These are phyloP conservation scores for Salvia hispanica DNA, from an alignment of 257 asterid genomes.

Conservation along the genomic window DNA sequence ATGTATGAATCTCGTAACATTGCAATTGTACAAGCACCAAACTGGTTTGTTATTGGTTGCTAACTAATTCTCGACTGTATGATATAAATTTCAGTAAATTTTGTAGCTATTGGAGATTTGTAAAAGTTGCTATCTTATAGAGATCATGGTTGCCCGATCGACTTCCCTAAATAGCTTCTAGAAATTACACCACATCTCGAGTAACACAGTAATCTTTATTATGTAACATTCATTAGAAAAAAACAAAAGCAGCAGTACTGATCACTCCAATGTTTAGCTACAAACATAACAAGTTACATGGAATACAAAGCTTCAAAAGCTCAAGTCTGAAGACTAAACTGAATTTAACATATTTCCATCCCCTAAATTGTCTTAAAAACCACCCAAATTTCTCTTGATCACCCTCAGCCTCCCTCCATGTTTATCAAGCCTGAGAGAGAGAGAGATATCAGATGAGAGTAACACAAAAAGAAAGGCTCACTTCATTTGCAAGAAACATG, in stretches of 20 bases:
- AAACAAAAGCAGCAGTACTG: neutral
- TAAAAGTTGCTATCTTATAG: no score
- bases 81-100: neutral
- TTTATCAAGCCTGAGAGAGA: neutral
- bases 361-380: constrained; percentile 22
- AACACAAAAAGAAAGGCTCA: neutral
- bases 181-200: no score
- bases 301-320: neutral
- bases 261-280: constrained; percentile 5
- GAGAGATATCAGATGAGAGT: neutral
- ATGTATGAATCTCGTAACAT: no score
- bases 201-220: neutral
- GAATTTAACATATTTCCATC: constrained; percentile 3
- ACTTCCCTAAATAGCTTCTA: no score
- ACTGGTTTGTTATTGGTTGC: neutral
- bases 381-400: constrained; percentile 2
- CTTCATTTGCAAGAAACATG: constrained; percentile 2
- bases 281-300: neutral
- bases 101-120: no score
- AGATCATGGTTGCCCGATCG: no score
- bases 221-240: neutral
- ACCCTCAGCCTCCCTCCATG: neutral
- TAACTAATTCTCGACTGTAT: neutral
- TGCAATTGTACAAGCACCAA: no score
- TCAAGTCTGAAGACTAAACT: neutral